Evolutionary conservation across 1,284 basidiomycete genomes (phyloP).

Genomic region (Clitocybe nebularis): DNA sequence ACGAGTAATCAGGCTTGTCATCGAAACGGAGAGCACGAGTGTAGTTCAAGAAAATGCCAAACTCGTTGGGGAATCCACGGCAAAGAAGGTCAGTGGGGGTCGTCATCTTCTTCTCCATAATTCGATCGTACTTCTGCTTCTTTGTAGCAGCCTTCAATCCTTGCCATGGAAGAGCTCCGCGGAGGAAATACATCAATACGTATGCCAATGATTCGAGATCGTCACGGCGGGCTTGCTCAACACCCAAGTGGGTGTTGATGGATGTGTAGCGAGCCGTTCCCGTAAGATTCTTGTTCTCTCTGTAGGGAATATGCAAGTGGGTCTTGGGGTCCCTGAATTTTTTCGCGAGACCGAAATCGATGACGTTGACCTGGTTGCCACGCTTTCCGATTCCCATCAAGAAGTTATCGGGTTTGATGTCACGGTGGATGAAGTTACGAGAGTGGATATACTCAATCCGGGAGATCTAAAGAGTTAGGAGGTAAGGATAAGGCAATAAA

Average conservation of each 20-base stretch:
- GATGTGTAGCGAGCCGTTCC: constrained; percentile 99
- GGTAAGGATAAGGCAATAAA: constrained; percentile 16
- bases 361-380: constrained; percentile 99
- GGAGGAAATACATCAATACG: constrained; percentile 98
- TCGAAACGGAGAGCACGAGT: constrained; percentile 95
- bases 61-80: constrained; percentile 96
- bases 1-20: constrained; percentile 98
- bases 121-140: constrained; percentile 99
- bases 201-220: constrained; percentile 96
- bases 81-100: constrained; percentile 94
- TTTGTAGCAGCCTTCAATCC: constrained; percentile 97
- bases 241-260: constrained; percentile 98
- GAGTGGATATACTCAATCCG: constrained; percentile 99
- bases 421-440: constrained; percentile 99
- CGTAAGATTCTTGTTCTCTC: constrained; percentile 99
- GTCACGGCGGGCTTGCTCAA: constrained; percentile 94
- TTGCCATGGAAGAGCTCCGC: constrained; percentile 95
- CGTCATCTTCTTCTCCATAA: constrained; percentile 99
- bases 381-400: constrained; percentile 99
- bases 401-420: constrained; percentile 99
- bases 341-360: constrained; percentile 99
- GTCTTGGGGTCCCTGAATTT: constrained; percentile 99
- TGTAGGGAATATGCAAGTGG: constrained; percentile 97
- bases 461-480: constrained; percentile 68
- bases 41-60: constrained; percentile 97